Percentiles rank a stretch among this genome's conserved stretches.
These are phyloP conservation scores for Rhinocladiella similis DNA, from an alignment of 2,329 filamentous ascomycete genomes.

Conservation along the genomic window DNA sequence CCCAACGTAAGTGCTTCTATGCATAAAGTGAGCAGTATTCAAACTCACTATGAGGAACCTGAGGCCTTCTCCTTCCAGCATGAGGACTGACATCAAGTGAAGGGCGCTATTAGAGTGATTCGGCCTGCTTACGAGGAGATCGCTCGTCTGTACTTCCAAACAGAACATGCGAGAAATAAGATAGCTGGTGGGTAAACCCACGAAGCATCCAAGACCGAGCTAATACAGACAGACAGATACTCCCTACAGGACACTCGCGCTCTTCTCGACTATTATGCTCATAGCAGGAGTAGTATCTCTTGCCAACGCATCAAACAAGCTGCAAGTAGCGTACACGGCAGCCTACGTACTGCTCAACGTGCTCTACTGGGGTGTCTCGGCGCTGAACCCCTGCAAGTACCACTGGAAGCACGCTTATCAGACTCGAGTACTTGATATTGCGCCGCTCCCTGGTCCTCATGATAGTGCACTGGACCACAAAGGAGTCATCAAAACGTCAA, in stretches of 20 bases:
- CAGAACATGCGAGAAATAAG: constrained; percentile 60
- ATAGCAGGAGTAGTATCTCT: constrained; percentile 63
- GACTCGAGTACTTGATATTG: constrained; percentile 5
- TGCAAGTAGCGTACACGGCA: constrained; percentile 59
- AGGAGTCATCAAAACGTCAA: constrained; percentile 1
- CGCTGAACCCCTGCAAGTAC: constrained; percentile 18
- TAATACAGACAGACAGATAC: constrained; percentile 38
- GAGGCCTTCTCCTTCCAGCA: too few species aligned
- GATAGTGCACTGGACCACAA: not conserved
- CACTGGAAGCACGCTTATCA: constrained; percentile 25
- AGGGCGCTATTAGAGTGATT: constrained; percentile 57
- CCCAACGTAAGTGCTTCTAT: constrained; percentile 43
- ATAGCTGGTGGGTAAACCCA: constrained; percentile 35
- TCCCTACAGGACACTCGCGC: constrained; percentile 57
- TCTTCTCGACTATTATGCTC: constrained; percentile 58
- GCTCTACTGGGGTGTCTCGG: constrained; percentile 58
- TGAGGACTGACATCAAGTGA: not conserved
- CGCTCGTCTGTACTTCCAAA: constrained; percentile 63
- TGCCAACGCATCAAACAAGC: constrained; percentile 62
- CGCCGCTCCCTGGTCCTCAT: not conserved
- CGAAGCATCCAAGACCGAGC: constrained; percentile 1
- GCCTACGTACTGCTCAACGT: constrained; percentile 62
- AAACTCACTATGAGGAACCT: not conserved
- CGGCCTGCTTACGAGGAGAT: constrained; percentile 61
- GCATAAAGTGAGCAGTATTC: not conserved